Evolutionary conservation across 192 early-diverging fungal species (phyloP).

Genomic region (Coemansia pectinata): DNA sequence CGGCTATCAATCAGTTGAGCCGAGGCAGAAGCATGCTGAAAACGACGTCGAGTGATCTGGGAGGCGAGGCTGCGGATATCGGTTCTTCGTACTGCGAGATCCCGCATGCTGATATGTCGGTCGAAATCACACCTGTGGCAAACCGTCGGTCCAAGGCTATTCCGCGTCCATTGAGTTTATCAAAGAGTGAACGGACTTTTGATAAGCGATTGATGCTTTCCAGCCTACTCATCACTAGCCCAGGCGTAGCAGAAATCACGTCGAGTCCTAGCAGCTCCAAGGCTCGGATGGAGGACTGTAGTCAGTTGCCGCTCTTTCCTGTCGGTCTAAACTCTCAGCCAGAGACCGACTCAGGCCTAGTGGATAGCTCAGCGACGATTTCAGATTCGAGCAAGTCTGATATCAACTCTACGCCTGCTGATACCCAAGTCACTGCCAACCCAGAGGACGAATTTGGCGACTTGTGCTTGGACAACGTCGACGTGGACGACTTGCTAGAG

Average conservation of each 20-base stretch:
- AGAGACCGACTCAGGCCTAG: not conserved
- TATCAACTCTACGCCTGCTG: not conserved
- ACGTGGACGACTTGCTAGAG: slow-evolving; percentile 34
- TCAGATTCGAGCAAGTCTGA: not conserved
- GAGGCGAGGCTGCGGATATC: slow-evolving; percentile 7
- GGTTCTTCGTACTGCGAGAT: not conserved
- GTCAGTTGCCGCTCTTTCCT: not conserved
- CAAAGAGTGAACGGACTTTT: slow-evolving; percentile 30
- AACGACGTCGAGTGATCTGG: slow-evolving; percentile 20
- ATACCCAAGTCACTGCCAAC: not conserved
- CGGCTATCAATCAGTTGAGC: not conserved
- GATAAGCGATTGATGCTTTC: slow-evolving; percentile 47
- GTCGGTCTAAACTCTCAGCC: not conserved
- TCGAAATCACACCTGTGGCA: slow-evolving; percentile 28
- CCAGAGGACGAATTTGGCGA: slow-evolving; percentile 14
- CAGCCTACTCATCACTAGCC: slow-evolving; percentile 17
- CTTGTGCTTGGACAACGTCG: slow-evolving; percentile 31
- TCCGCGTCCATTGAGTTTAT: slow-evolving; percentile 26
- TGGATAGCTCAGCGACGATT: not conserved
- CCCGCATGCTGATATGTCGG: not conserved
- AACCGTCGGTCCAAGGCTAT: slow-evolving; percentile 24
- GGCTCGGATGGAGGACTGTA: not conserved
- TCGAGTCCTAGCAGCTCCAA: not conserved
- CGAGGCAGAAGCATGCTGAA: not conserved
- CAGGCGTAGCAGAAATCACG: not conserved